phyloP scores from a whole-genome alignment of 768 basidiomycete genomes.

The Hygrocybe coccinea region DNA sequence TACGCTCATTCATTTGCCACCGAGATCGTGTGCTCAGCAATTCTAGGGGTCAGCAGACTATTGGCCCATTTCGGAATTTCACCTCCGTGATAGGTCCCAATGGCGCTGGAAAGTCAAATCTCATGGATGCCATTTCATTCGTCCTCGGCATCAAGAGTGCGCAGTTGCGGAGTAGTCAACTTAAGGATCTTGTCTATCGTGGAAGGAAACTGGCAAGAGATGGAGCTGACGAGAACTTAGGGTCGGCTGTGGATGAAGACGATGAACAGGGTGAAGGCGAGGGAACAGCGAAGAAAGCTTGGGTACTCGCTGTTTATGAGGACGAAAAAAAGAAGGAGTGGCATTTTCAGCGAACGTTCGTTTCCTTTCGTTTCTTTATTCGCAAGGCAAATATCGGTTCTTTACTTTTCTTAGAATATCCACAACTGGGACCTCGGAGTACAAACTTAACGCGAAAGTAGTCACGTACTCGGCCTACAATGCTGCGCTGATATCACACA shows the following conservation, averaged over 20 bases:
- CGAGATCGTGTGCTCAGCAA: conserved; percentile 5
- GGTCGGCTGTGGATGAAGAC: conserved; percentile 30
- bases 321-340: conserved; percentile 78
- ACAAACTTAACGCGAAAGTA: conserved; percentile 73
- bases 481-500: conserved; percentile 77
- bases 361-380: conserved; percentile 15
- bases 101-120: conserved; percentile 97
- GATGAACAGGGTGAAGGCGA: conserved; percentile 61
- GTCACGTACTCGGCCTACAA: conserved; percentile 91
- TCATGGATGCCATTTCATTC: conserved; percentile 99
- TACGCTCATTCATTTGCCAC: conserved; percentile 24
- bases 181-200: conserved; percentile 94
- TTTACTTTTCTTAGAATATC: conserved; percentile 61
- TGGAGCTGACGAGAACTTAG: conserved; percentile 14
- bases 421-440: conserved; percentile 82
- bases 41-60: conserved; percentile 68
- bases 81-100: conserved; percentile 97
- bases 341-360: conserved; percentile 89
- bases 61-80: conserved; percentile 90
- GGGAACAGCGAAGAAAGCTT: conserved; percentile 85
- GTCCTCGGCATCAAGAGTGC: conserved; percentile 95
- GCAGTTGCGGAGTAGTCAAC: conserved; percentile 85
- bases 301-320: conserved; percentile 89
- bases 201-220: conserved; percentile 59
- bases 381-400: not conserved